These are phyloP conservation scores for Ceriops tagal DNA, from an alignment of 345 rosid genomes.

Conservation along the genomic window DNA sequence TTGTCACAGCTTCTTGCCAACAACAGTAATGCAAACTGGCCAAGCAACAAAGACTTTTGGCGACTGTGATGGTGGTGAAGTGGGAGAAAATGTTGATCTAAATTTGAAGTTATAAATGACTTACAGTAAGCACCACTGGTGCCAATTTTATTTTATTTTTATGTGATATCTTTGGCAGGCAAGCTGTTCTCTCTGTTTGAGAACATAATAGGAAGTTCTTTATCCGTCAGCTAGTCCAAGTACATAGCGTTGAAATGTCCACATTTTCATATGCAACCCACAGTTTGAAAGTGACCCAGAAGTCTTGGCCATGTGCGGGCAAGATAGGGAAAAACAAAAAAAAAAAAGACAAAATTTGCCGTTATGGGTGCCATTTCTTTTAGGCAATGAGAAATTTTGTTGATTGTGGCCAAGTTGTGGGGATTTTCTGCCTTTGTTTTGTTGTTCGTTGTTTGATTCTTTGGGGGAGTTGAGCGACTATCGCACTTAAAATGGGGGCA, in stretches of 20 bases:
- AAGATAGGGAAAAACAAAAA: neutral
- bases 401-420: neutral
- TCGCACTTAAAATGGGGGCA: too few relatives aligned
- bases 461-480: too few relatives aligned
- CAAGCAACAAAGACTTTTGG: conserved; percentile 15
- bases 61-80: conserved; percentile 23
- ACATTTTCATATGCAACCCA: conserved; percentile 9
- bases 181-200: neutral
- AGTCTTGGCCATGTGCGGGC: conserved; percentile 15
- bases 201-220: neutral
- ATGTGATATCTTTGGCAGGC: neutral
- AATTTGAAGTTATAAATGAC: conserved; percentile 40
- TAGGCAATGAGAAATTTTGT: conserved; percentile 2
- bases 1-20: conserved; percentile 44
- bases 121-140: neutral
- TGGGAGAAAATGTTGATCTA: conserved; percentile 46
- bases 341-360: neutral
- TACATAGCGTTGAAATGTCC: neutral
- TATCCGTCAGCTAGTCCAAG: neutral
- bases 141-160: neutral
- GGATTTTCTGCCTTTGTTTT: too few relatives aligned
- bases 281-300: conserved; percentile 4
- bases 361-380: conserved; percentile 1
- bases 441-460: too few relatives aligned
- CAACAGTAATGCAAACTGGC: conserved; percentile 21